These are phyloP conservation scores for Eucalyptus caleyi DNA, from an alignment of 345 rosid species.

Conservation along the genomic window DNA sequence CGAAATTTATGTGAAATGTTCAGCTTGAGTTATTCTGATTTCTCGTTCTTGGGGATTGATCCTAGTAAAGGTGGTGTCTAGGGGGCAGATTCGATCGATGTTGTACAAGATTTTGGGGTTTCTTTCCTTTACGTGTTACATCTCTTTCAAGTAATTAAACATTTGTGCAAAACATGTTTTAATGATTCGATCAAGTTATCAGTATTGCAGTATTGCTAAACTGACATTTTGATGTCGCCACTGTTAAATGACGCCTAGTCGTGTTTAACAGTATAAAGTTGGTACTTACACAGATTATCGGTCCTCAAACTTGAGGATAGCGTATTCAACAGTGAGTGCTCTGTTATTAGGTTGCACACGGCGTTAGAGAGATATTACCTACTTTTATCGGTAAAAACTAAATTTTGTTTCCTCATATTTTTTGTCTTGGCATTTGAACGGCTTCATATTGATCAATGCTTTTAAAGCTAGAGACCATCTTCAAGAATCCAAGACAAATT, in stretches of 20 bases:
- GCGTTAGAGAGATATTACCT: not conserved
- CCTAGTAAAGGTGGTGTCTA: not conserved
- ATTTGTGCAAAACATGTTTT: not conserved
- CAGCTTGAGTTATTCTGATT: not conserved
- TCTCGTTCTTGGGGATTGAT: not conserved
- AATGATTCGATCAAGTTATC: not conserved
- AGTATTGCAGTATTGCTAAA: not conserved
- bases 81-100: not conserved
- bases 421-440: not conserved
- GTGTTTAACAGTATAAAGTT: not conserved
- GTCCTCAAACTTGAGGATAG: not conserved
- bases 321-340: not conserved
- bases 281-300: not conserved
- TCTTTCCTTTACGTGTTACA: not conserved
- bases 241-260: not conserved
- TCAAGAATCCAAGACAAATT: not conserved
- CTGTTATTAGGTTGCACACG: not conserved
- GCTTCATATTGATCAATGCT: not conserved
- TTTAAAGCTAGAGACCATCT: not conserved
- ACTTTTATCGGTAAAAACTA: not conserved
- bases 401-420: not conserved
- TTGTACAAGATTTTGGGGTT: not conserved
- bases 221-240: not conserved
- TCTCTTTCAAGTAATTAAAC: not conserved
- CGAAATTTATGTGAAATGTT: not conserved